Base-by-base conservation (phyloP, 805 yeast species). In the Komagataella populi region DNA sequence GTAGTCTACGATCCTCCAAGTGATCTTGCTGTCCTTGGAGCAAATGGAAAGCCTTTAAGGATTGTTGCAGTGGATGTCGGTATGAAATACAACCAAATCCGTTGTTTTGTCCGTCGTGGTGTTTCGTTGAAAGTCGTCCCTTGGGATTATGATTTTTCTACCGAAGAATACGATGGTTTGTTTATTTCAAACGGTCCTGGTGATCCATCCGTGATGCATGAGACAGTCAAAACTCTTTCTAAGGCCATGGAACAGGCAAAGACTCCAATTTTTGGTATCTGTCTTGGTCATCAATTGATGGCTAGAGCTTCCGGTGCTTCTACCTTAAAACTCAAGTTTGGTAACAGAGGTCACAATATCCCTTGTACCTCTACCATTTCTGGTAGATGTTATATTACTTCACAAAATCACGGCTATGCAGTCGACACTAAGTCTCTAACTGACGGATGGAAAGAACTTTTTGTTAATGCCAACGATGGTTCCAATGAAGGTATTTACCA, bases 101-200 rank as follows among this genome's bases (percentile, higher is more conserved):
- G 99, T 69, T 93, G 99, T 69, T 91, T 93, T 57, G 88, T 93
- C 53, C 80, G 81, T 65, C 84, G 99, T 63, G 99, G 99, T 67
- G 96, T 93, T 50, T 97, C 95, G 71, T 75, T 93, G 59, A 79
- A 81, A 64, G 97, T 93, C 52, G 97, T 93, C 48, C 98, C 99
- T 55, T 91, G 91, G 90, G 83, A 93, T 66, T 82, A 89, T 64
- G 96, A 89, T 68, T 83, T 85, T 67, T 72, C 85, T 55, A 62
- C 69, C 49, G 96, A 88, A 68, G 76, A 81, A 55, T 93, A 84
- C 65, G 99, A 93, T 67, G 99, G 99, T 74, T 76, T 93, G 61
- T 93, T 93, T 70, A 74, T 91, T 57, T 90, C 97, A 52, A 93
- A 93, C 70, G 99, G 99, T 73, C 99, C 99, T 24, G 99, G 99